Evolutionary conservation across 2,329 filamentous ascomycete genomes (phyloP), one percentile per base, ranked within the genome.

Genomic region (Epichloe glyceriae): DNA sequence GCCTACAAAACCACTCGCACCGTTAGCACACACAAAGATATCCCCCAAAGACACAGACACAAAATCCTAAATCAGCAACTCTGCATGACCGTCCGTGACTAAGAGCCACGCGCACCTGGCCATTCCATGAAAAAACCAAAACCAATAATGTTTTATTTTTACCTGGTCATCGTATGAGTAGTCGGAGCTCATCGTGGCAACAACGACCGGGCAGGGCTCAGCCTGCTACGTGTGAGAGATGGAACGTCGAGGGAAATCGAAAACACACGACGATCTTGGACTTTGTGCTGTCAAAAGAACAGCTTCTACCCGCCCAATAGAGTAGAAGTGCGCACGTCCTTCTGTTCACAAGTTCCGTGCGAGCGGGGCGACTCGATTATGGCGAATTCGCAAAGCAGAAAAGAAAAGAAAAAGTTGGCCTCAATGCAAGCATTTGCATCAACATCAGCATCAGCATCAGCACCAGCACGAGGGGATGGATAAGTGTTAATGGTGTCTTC

Each of bases 141-240:
- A 19, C 8, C 19, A 47, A 12, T 4, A 38, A 22, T 17, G 15
- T 8, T 12, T 38, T 14, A 12, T 15, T 19, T 69, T 56, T 66
- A 85, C 85, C 80, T 93, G 82, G 66, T 95, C 87, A 79, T 98
- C 93, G 74, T 98, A 98, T 63, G 87, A 94, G 77, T 98, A 98
- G 70, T 97, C 91, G 63, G 86, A 88, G 66, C 85, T 90, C 82
- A 93, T 93, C 67, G 74, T 83, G 72, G 61, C 68, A 47, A 20
- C 38, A 47, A 44, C 14, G 60, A 60, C 59, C 57, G 57, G 54
- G 45, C 60, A 60, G 61, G 65, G 66, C 68, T 64, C 62, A 62
- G 59, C 59, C 63, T 56, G 61, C 64, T 62, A 59, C 34, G 48
- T 26, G 47, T 17, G 46, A 19, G 22, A 30, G 46, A n/a, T 34